Evolutionary conservation across 1,139 yeast genomes (phyloP), one percentile per base, ranked within the genome.

Genomic region (Magnusiomyces paraingens): DNA sequence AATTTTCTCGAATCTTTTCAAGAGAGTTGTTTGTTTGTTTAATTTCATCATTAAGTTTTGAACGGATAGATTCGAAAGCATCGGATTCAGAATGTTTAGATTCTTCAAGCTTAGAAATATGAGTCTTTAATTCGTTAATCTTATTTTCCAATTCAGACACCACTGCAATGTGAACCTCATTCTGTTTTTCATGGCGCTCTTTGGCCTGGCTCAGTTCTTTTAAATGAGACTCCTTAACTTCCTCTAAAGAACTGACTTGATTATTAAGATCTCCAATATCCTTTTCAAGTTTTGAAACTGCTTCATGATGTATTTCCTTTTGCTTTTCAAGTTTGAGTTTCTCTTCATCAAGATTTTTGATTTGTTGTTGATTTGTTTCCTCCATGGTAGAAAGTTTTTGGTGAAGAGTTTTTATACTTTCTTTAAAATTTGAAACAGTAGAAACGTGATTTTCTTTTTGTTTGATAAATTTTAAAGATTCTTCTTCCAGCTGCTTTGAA

Each of bases 41-140:
- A 17, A 61, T 4, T 50, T 61, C 52, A 8, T 35, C 26, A 29
- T 29, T 36, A 18, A 50, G 54, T 44, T 55, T 51, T 17, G 52
- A 54, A 21, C 51, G 51, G 6, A 51, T 42, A 20, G 57, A 17
- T 22, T 49, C 45, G 43, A 39, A 40, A 11, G 47, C 49, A 6
- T 14, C 53, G 14, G 57, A 48, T n/a, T 49, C 51, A 20, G 49
- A 41, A n/a, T 35, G 45, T 8, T 52, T 49, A 26, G 50, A 41
- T 20, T 48, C 46, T 45, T 53, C 49, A 47, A 46, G 22, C 20
- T 35, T 49, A 35, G 36, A 15, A 21, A 53, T 49, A 21, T 55
- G 42, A n/a, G 45, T 47, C 38, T 46, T 51, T 10, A 52, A 26
- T 38, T 48, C 52, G 2, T 40, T 17, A 18, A n/a, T 29, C 5